Evolutionary conservation across 2,329 filamentous ascomycete species (phyloP).

Genomic region (Fusarium paranaense): DNA sequence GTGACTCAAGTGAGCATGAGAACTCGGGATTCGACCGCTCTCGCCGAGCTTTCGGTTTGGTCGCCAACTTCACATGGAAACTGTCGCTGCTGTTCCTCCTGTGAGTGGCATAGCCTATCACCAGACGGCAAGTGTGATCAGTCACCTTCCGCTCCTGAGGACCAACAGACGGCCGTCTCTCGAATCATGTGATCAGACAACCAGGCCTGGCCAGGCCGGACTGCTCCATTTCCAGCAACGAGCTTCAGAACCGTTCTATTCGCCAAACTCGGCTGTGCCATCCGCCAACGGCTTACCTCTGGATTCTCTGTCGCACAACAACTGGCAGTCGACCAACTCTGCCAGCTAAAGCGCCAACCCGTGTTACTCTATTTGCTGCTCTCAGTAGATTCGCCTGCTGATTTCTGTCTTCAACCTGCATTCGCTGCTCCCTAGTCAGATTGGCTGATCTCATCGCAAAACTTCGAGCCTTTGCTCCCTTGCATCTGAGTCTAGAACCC

Average conservation of each 20-base stretch:
- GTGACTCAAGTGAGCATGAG: slow-evolving; percentile 24
- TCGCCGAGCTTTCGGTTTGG: slow-evolving; percentile 5
- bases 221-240: slow-evolving; percentile 22
- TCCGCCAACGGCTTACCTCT: slow-evolving; percentile 19
- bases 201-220: slow-evolving; percentile 11
- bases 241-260: slow-evolving; percentile 12
- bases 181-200: slow-evolving; percentile 43
- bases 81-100: slow-evolving; percentile 12
- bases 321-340: slow-evolving; percentile 6
- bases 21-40: slow-evolving; percentile 15
- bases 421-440: slow-evolving; percentile 22
- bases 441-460: slow-evolving; percentile 14
- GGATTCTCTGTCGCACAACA: slow-evolving; percentile 36
- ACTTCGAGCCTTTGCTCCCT: slow-evolving; percentile 21
- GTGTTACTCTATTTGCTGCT: slow-evolving; percentile 14
- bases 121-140: slow-evolving; percentile 28
- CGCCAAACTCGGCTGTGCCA: slow-evolving; percentile 35
- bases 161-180: slow-evolving; percentile 18
- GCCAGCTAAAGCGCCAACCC: slow-evolving; percentile 13
- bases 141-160: slow-evolving; percentile 30
- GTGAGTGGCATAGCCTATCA: background rate
- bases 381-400: slow-evolving; percentile 7
- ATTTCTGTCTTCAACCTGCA: slow-evolving; percentile 18
- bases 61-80: slow-evolving; percentile 17
- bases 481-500: slow-evolving; percentile 32